A percentile compares a stretch with the other conserved stretches of the same genome.
Evolutionary conservation across 2,329 filamentous ascomycete species (phyloP).

Genomic region (Cladosporium phlei): DNA sequence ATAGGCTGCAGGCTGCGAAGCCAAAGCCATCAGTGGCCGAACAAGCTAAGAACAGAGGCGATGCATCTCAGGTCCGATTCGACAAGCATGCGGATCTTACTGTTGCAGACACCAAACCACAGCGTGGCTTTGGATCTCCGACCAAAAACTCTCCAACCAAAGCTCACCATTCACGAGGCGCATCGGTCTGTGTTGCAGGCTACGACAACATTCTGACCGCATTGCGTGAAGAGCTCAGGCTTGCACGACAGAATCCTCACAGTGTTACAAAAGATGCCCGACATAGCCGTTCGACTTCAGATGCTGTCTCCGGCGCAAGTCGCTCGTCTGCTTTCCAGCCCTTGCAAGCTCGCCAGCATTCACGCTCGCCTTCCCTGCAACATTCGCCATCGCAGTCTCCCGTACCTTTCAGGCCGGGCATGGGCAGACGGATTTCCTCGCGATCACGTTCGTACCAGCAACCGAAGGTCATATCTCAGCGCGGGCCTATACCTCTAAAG

Average conservation of each 20-base stretch:
- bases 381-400: conserved; percentile 15
- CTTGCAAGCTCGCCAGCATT: conserved; percentile 17
- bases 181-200: conserved; percentile 17
- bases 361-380: conserved; percentile 16
- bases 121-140: not conserved
- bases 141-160: conserved; percentile 11
- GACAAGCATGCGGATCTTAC: conserved; percentile 29
- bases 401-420: conserved; percentile 22
- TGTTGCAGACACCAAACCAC: conserved; percentile 21
- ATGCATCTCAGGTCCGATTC: conserved; percentile 20
- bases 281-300: conserved; percentile 4
- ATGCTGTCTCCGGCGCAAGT: not conserved
- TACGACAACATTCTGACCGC: conserved; percentile 32
- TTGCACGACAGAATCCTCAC: conserved; percentile 10
- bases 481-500: conserved; percentile 28
- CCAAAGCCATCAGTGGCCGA: conserved; percentile 14
- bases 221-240: conserved; percentile 32
- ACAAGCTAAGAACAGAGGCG: conserved; percentile 10
- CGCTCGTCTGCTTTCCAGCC: not conserved
- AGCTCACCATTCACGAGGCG: not conserved
- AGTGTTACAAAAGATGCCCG: not conserved
- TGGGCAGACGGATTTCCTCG: conserved; percentile 25
- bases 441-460: conserved; percentile 27
- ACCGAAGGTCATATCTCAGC: conserved; percentile 28
- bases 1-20: conserved; percentile 19